Evolutionary conservation across 2,329 filamentous ascomycete species (phyloP).

Genomic region (Calycina herbarum): DNA sequence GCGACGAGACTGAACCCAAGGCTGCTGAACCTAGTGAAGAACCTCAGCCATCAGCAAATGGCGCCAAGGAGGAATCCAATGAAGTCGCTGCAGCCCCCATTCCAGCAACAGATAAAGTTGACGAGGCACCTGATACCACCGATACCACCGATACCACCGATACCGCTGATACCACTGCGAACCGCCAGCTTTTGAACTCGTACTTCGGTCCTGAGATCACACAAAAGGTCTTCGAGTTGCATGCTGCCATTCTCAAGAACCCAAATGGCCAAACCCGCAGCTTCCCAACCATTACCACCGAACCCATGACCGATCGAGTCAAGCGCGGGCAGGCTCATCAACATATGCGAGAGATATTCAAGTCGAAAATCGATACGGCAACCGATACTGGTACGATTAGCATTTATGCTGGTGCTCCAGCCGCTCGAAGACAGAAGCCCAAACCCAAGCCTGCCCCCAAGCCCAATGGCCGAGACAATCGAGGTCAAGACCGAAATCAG

Average conservation of each 20-base stretch:
- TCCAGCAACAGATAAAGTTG: neutral
- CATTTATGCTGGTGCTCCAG: constrained; percentile 50
- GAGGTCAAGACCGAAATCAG: constrained; percentile 19
- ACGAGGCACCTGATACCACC: constrained; percentile 29
- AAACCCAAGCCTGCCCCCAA: constrained; percentile 18
- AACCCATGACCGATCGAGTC: constrained; percentile 59
- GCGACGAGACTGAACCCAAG: neutral
- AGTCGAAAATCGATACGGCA: constrained; percentile 60
- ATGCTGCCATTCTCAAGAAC: constrained; percentile 52
- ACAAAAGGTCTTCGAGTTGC: constrained; percentile 53
- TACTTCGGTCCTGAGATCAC: constrained; percentile 53
- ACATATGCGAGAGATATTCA: constrained; percentile 61
- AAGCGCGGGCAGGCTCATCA: constrained; percentile 61
- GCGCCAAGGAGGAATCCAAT: neutral
- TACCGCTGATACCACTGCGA: constrained; percentile 39
- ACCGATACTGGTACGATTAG: constrained; percentile 60
- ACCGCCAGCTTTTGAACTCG: constrained; percentile 44
- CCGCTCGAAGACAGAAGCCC: constrained; percentile 13
- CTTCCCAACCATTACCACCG: constrained; percentile 53
- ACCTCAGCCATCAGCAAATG: neutral
- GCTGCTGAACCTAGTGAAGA: neutral
- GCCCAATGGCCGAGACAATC: constrained; percentile 20
- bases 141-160: constrained; percentile 36
- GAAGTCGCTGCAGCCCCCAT: neutral
- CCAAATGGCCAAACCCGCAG: constrained; percentile 56